Conservation (phyloP, 2,329 filamentous ascomycete genomes). For the Penicillium vulpinum region DNA sequence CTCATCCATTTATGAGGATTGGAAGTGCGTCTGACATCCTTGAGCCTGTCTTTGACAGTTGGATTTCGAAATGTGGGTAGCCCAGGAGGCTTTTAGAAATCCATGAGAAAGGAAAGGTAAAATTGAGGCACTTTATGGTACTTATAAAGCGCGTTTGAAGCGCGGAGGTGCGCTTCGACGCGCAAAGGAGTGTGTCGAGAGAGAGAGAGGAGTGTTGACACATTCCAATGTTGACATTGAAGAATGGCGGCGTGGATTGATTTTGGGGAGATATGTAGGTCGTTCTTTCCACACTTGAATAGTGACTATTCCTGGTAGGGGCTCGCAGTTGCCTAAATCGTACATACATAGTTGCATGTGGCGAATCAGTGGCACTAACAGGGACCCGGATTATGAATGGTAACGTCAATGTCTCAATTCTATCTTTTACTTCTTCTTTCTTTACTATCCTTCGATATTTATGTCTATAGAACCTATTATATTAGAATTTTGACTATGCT, state of each 20-base stretch:
- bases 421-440: too few relatives aligned
- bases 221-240: background rate
- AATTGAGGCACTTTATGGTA: background rate
- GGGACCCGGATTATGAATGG: too few relatives aligned
- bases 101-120: background rate
- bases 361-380: too few relatives aligned
- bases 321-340: background rate
- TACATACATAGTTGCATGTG: background rate
- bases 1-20: background rate
- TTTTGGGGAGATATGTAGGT: background rate
- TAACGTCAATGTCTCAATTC: too few relatives aligned
- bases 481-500: too few relatives aligned
- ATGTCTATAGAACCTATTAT: too few relatives aligned
- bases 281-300: background rate
- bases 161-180: background rate
- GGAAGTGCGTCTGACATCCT: background rate
- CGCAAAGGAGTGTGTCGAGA: background rate
- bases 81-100: background rate
- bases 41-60: background rate
- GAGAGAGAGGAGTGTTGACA: background rate
- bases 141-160: background rate
- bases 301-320: background rate
- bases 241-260: background rate
- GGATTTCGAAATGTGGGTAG: background rate
- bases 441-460: too few relatives aligned